Base-by-base conservation (phyloP, 345 rosid species). In the Erodium maritimum region DNA sequence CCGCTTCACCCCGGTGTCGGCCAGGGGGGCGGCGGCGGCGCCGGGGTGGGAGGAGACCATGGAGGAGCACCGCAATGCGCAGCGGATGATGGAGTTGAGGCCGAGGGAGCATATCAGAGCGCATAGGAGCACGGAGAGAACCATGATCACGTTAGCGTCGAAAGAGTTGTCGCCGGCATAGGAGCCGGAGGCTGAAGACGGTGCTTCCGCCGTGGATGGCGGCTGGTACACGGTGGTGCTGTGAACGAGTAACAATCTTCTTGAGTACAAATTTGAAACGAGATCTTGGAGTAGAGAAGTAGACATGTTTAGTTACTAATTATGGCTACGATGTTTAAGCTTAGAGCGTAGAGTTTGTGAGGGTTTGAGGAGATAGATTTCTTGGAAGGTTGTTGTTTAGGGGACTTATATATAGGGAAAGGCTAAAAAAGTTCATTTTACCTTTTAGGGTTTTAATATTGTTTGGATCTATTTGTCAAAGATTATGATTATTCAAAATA, bases 101-200 rank as follows among this genome's bases (percentile, higher is more conserved):
- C 90, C 97, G 7, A 91, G 82, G 45, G 90, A 84, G 74, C 91
- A 88, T 63, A 88, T 78, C 37, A 88, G 63, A 62, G 95, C 98
- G 65, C 96, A 91, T 19, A 88, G 55, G 54, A 91, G 86, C 46
- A 90, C 88, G 22, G 96, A 82, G 50, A 91, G 75, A 21, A 88
- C 82, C 82, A 91, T 86, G 19, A 86, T 79, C 56, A 88, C 74
- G 60, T 91, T 86, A 21, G 96, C 77, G 59, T 86, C 85, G 61
- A 86, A 80, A 70, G 69, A 66, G 79, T 71, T 72, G 65, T 75
- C 54, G 18, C 54, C 53, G n/a, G 69, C n/a, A 5, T 21, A 10
- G 50, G 65, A 71, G 52, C 33, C 68, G 75, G 19, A 80, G 60
- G 8, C 82, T 56, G 8, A 72, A 69, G 50, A 67, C 72, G 67